These are phyloP conservation scores for Kodamaea laetipori DNA, from an alignment of 805 yeast genomes.

Conservation along the genomic window DNA sequence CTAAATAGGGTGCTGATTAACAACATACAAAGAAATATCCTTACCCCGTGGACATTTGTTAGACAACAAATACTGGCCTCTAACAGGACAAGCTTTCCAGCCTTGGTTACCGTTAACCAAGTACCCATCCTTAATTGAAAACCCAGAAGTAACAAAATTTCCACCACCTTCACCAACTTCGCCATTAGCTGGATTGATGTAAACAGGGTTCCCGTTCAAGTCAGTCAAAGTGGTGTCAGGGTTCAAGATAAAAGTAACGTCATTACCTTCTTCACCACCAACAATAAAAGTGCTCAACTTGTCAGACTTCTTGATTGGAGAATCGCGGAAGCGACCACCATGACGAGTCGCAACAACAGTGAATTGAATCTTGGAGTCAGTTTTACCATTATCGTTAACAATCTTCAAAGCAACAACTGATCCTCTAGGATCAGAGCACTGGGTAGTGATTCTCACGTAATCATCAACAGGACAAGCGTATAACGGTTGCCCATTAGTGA, in stretches of 20 bases:
- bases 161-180: background rate
- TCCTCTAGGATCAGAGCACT: background rate
- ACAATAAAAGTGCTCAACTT: background rate
- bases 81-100: conserved; percentile 12
- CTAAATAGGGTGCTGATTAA: background rate
- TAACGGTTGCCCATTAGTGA: background rate
- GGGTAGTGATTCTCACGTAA: background rate
- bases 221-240: conserved; percentile 1
- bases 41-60: background rate
- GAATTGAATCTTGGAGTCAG: background rate
- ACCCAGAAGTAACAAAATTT: conserved; percentile 2
- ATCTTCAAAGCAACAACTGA: background rate
- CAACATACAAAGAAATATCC: background rate
- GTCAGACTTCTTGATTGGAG: background rate
- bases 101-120: conserved; percentile 14
- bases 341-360: background rate
- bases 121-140: background rate
- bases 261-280: background rate
- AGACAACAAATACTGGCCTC: background rate
- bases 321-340: background rate
- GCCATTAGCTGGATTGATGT: conserved; percentile 1
- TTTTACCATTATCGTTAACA: background rate
- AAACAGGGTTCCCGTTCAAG: background rate
- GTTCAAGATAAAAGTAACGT: background rate
- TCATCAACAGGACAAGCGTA: conserved; percentile 2